Conservation (phyloP, 768 basidiomycete genomes). For the Pleurotus tuber-regium region DNA sequence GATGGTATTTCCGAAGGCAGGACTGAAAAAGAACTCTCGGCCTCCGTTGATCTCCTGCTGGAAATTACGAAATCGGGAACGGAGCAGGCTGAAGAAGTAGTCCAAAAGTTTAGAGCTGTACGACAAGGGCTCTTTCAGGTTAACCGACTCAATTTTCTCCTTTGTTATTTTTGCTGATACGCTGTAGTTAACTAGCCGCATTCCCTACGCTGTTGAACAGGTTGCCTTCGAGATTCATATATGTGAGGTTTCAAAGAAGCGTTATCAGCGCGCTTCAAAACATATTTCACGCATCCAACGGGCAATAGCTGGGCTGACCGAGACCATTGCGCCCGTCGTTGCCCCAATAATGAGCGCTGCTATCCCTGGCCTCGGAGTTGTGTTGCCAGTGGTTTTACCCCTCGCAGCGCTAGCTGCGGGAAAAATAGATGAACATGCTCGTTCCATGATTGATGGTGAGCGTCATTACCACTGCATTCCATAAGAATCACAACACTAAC, state of each 20-base stretch:
- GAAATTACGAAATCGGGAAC: neutral
- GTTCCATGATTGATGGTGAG: slow-evolving; percentile 1
- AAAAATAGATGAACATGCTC: neutral
- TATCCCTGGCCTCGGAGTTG: slow-evolving; percentile 2
- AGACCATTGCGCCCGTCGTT: neutral
- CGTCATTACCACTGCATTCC: neutral
- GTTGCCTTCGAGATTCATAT: slow-evolving; percentile 3
- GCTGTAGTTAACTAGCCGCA: neutral
- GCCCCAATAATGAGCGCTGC: slow-evolving; percentile 6
- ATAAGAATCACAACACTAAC: neutral
- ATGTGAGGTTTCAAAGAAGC: neutral
- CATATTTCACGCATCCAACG: neutral
- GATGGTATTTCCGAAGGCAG: neutral
- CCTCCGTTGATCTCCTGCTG: neutral
- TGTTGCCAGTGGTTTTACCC: neutral
- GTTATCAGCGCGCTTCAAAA: neutral
- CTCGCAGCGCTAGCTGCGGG: slow-evolving; percentile 1
- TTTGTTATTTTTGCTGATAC: neutral
- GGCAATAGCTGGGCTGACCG: neutral
- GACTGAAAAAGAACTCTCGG: neutral
- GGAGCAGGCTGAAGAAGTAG: slow-evolving; percentile 1
- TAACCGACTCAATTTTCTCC: neutral
- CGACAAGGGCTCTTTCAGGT: slow-evolving; percentile 8
- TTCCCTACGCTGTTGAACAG: slow-evolving; percentile 5
- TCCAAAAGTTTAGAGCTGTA: neutral